Evolutionary conservation across 2,329 filamentous ascomycete genomes (phyloP), one percentile per base, ranked within the genome.

Genomic region (Ophiosphaerella herpotricha): DNA sequence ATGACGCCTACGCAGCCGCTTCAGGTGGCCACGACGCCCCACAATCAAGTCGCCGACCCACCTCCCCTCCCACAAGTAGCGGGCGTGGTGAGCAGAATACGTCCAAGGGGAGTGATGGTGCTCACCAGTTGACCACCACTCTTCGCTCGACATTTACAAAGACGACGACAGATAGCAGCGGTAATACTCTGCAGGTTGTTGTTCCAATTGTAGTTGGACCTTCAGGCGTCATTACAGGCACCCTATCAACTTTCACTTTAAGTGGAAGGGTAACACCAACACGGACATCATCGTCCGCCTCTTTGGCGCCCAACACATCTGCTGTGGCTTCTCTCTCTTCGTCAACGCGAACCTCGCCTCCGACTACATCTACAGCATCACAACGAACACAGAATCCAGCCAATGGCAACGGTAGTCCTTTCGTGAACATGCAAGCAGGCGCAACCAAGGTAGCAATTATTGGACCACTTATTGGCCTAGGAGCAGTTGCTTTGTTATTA

Each of bases 381-480:
- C 35, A 54, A 39, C 46, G 54, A 43, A 37, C 58, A 21, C 31
- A 42, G 14, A 32, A 36, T 14, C 49, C 57, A 13, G 41, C 48
- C 13, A 58, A 58, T 31, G 57, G 53, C 41, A 60, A 63, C 29
- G 65, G 63, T 14, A 68, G 62, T 34, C 63, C 61, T 5, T 68
- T 68, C 40, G 18, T 21, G 18, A 60, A 67, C 31, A 60, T 61
- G 58, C 59, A 66, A 29, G 63, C 61, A n/a, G 55, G 48, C 13
- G 55, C 59, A 29, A 33, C 35, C 4, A 54, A 37, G 14, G 58
- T 51, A 54, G 23, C 42, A 12, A 16, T 60, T 7, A 52, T 55
- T 3, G 39, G 39, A 14, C 31, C 42, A 6, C 6, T 57, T 1
- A n/a, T 54, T 13, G 54, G 48, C 12, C n/a, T 50, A 32, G 50